Percentiles rank a stretch among this genome's conserved stretches.
phyloP scores from a whole-genome alignment of 257 asterid species.

The Penstemon barbatus region DNA sequence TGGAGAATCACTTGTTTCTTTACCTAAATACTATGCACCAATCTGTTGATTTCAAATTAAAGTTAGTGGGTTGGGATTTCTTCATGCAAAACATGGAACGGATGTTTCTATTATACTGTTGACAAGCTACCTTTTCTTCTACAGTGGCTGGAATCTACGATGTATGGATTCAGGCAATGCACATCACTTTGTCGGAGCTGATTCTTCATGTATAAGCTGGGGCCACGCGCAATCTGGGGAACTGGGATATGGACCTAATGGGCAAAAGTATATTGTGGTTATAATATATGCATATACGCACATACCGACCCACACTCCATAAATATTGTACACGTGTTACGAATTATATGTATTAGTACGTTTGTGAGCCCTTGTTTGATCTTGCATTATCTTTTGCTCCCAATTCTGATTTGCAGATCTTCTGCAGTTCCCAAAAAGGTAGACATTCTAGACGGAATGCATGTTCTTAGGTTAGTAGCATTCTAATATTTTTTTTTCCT shows the following conservation, averaged over 20 bases:
- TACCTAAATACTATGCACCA: not conserved
- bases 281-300: constrained; percentile 19
- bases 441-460: constrained; percentile 90
- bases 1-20: not conserved
- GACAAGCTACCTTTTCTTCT: constrained; percentile 24
- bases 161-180: constrained; percentile 91
- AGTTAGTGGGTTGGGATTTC: not conserved
- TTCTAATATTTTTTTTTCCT: not conserved
- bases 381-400: constrained; percentile 12
- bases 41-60: constrained; percentile 13
- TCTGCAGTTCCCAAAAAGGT: constrained; percentile 93
- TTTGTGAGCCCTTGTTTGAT: constrained; percentile 22
- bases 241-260: constrained; percentile 92
- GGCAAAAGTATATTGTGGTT: constrained; percentile 66
- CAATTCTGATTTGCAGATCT: constrained; percentile 51
- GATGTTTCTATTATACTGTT: not conserved
- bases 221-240: constrained; percentile 95
- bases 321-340: not conserved
- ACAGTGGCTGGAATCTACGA: constrained; percentile 89
- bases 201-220: constrained; percentile 98
- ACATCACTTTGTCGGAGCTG: constrained; percentile 99
- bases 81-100: constrained; percentile 1
- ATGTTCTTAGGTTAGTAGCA: constrained; percentile 66
- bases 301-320: constrained; percentile 21
- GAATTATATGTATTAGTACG: not conserved